These are phyloP conservation scores for Alternaria triticimaculans DNA, from an alignment of 2,329 filamentous ascomycete genomes.

Conservation along the genomic window DNA sequence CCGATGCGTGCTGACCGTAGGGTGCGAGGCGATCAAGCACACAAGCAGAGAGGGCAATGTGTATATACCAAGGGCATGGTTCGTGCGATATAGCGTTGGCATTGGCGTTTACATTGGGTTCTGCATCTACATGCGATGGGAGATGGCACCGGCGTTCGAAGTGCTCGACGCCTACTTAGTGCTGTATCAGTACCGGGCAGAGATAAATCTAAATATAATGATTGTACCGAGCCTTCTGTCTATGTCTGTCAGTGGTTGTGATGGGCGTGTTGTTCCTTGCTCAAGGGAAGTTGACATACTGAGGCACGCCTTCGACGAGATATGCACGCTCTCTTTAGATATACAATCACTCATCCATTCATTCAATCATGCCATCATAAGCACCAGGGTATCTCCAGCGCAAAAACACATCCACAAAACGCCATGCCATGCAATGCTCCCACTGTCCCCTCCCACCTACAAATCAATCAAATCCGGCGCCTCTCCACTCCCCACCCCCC, in stretches of 20 bases:
- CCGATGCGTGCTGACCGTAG: neutral
- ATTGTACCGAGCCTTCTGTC: neutral
- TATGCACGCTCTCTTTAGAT: neutral
- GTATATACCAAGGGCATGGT: neutral
- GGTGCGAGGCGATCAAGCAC: neutral
- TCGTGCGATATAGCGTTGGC: neutral
- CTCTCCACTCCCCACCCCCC: constrained; percentile 81
- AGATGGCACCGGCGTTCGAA: constrained; percentile 21
- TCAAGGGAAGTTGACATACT: neutral
- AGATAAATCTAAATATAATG: neutral
- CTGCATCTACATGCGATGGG: neutral
- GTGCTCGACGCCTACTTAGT: constrained; percentile 20
- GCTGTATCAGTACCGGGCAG: neutral
- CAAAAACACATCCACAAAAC: neutral
- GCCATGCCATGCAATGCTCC: neutral
- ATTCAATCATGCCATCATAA: neutral
- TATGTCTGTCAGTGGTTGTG: neutral
- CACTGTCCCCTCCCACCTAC: constrained; percentile 13
- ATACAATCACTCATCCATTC: neutral
- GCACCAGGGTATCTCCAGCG: constrained; percentile 22
- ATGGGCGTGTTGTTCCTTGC: neutral
- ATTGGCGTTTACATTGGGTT: neutral
- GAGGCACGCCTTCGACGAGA: neutral
- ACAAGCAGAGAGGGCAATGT: neutral
- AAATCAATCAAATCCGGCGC: constrained; percentile 70